Evolutionary conservation across 768 basidiomycete species (phyloP).

Genomic region (Trametes gibbosa): DNA sequence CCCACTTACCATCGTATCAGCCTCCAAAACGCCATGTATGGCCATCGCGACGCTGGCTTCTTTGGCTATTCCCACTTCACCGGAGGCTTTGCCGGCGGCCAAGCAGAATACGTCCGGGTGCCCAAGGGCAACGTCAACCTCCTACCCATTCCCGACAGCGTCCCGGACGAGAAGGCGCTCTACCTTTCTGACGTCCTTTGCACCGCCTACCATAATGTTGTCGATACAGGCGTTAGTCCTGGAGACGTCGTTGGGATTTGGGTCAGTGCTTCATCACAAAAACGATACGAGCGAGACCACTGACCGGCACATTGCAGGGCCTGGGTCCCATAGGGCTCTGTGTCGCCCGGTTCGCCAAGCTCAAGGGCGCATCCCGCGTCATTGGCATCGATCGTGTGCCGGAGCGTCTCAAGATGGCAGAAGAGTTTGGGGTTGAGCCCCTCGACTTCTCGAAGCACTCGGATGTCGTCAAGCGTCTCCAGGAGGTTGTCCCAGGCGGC

Average conservation of each 20-base stretch:
- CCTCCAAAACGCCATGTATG: constrained; percentile 58
- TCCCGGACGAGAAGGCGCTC: constrained; percentile 61
- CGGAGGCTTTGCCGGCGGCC: constrained; percentile 72
- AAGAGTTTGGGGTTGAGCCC: constrained; percentile 47
- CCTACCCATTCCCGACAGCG: constrained; percentile 61
- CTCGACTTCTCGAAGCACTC: constrained; percentile 55
- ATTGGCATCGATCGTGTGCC: constrained; percentile 69
- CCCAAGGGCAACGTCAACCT: constrained; percentile 72
- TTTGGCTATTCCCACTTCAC: constrained; percentile 73
- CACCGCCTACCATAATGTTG: constrained; percentile 72
- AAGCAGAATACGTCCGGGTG: constrained; percentile 73
- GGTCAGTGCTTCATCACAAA: constrained; percentile 38
- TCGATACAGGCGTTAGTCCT: constrained; percentile 68
- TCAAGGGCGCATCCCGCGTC: constrained; percentile 68
- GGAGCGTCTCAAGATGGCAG: constrained; percentile 46
- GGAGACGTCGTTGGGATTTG: constrained; percentile 73
- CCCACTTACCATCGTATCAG: constrained; percentile 25
- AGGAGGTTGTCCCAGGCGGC: constrained; percentile 61
- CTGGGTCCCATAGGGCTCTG: constrained; percentile 68
- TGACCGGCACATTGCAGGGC: constrained; percentile 36
- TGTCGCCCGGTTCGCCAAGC: constrained; percentile 54
- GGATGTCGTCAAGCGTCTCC: constrained; percentile 51
- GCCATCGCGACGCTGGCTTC: constrained; percentile 66
- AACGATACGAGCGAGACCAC: background rate
- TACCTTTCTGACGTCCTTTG: constrained; percentile 63